Percentiles rank a stretch among this genome's conserved stretches.
These are phyloP conservation scores for Cryptococcus maquisensis DNA, from an alignment of 1,284 basidiomycete species.

Conservation along the genomic window DNA sequence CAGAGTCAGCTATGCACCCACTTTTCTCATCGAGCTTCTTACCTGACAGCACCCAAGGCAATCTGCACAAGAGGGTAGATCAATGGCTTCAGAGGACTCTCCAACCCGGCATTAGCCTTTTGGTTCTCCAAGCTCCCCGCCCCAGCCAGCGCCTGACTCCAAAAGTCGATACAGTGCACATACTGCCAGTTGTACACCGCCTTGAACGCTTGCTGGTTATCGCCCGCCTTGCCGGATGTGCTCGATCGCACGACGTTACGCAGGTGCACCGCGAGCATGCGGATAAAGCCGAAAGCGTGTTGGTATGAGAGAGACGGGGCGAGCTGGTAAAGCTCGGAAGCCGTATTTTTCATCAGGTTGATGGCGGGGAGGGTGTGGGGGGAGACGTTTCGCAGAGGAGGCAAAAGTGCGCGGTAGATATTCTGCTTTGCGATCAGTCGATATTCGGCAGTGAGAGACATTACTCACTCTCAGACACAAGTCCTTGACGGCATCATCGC, in stretches of 20 bases:
- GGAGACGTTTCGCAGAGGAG: slow-evolving; percentile 70
- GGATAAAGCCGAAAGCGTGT: slow-evolving; percentile 93
- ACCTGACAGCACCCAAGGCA: slow-evolving; percentile 86
- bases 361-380: slow-evolving; percentile 86
- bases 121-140: slow-evolving; percentile 65
- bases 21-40: slow-evolving; percentile 33
- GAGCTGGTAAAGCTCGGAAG: slow-evolving; percentile 83
- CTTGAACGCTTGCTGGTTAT: slow-evolving; percentile 72
- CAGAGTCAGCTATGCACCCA: slow-evolving; percentile 13
- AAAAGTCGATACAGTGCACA: slow-evolving; percentile 93
- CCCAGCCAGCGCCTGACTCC: slow-evolving; percentile 81
- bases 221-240: slow-evolving; percentile 30
- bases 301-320: slow-evolving; percentile 64
- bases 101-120: slow-evolving; percentile 54
- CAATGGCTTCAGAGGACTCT: slow-evolving; percentile 77
- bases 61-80: slow-evolving; percentile 97
- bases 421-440: slow-evolving; percentile 54
- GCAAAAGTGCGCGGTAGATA: slow-evolving; percentile 75
- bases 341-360: slow-evolving; percentile 97
- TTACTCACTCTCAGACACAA: slow-evolving; percentile 76
- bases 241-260: slow-evolving; percentile 55
- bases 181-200: slow-evolving; percentile 99
- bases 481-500: slow-evolving; percentile 79
- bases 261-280: slow-evolving; percentile 90
- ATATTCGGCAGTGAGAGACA: too few species aligned